Conservation (phyloP, 2,329 filamentous ascomycete genomes). For the Claviceps africana region DNA sequence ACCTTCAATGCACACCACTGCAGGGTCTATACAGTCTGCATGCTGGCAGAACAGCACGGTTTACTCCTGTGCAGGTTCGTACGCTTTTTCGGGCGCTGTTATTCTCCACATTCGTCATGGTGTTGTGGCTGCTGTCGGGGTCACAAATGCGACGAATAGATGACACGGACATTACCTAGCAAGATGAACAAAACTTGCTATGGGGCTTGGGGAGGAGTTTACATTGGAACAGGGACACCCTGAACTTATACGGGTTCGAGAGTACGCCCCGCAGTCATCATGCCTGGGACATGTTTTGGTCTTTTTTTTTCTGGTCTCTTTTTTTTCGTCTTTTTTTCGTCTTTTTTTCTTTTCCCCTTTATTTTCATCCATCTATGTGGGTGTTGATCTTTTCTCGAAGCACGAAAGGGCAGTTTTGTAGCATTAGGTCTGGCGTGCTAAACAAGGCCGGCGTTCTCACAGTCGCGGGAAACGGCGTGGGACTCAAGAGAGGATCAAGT, state of each 20-base stretch:
- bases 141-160: constrained; percentile 12
- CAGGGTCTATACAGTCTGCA: constrained; percentile 5
- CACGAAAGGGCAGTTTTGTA: too few relatives aligned
- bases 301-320: too few relatives aligned
- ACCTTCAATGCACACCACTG: constrained; percentile 31
- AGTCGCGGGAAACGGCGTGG: neutral
- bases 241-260: too few relatives aligned
- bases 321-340: neutral
- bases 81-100: constrained; percentile 30
- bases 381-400: too few relatives aligned
- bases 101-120: constrained; percentile 26
- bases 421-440: neutral
- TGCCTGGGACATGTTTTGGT: too few relatives aligned
- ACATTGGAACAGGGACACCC: too few relatives aligned
- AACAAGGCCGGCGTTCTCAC: neutral
- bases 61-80: constrained; percentile 15
- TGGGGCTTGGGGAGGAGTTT: too few relatives aligned
- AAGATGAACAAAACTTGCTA: too few relatives aligned
- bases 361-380: too few relatives aligned
- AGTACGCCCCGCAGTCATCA: neutral
- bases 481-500: constrained; percentile 7
- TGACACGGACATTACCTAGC: neutral
- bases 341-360: too few relatives aligned
- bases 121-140: constrained; percentile 30
- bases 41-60: constrained; percentile 4